Evolutionary conservation across 1,139 yeast genomes (phyloP), one percentile per base, ranked within the genome.

Genomic region (Wickerhamomyces sp.): DNA sequence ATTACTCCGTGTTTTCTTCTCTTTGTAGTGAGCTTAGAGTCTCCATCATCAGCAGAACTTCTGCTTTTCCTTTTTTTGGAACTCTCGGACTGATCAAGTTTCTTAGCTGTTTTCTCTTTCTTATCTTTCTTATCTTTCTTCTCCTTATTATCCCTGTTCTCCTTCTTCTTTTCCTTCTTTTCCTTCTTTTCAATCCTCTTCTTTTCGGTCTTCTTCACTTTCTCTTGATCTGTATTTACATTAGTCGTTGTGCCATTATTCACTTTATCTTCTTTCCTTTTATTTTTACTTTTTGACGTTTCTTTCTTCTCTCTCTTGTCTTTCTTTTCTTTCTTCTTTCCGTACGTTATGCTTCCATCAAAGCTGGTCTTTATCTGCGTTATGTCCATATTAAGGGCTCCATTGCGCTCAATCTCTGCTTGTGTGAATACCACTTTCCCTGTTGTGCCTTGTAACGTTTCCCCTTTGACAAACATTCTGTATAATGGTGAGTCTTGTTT

Each of bases 401-500:
- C 34, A 9, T 40, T 38, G 4, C 40, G 26, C n/a, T 34, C 22
- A 20, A 31, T 31, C 13, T 31, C 36, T 4, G 46, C 34, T 52
- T 57, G 41, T 10, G 40, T 39, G 26, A 40, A 30, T 3, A 33
- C 26, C 11, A 45, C 47, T 16, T 60, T 61, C 7, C 73, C 76
- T 16, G 81, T 75, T 0, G 95, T 86, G 3, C 96, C 97, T 31
- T 73, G 72, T 36, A 91, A 60, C 1, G 91, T 84, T 44, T 83
- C 89, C 0, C 97, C 98, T 48, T 74, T 72, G 1, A 88, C 93
- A 65, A 91, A 91, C 79, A 76, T 75, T 45, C 70, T 62, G 49
- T 82, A 83, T 35, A 83, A 58, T 1, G 87, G 87, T 4, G 85
- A 76, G 31, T 61, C 64, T 1, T 67, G 61, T 49, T 74, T 65